phyloP scores from a whole-genome alignment of 441 rosid genomes.

The Gossypium schwendimanii region DNA sequence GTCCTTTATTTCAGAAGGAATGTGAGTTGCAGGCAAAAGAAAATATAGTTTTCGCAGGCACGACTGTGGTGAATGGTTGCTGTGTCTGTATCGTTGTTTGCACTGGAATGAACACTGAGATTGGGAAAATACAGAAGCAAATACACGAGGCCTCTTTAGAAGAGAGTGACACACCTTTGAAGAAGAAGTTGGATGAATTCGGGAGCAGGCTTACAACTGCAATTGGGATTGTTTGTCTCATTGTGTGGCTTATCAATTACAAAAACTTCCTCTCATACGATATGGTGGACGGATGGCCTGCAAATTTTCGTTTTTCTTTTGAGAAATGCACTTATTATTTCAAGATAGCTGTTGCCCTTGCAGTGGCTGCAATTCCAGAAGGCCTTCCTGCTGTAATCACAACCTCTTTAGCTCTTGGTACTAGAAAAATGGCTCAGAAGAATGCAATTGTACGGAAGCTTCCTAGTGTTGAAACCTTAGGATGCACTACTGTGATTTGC shows the following conservation, averaged over 20 bases:
- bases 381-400: slow-evolving; percentile 96
- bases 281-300: slow-evolving; percentile 60
- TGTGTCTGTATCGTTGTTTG: slow-evolving; percentile 54
- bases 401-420: slow-evolving; percentile 77
- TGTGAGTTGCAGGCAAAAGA: slow-evolving; percentile 82
- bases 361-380: slow-evolving; percentile 96
- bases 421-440: slow-evolving; percentile 92
- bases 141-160: slow-evolving; percentile 81
- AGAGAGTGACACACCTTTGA: slow-evolving; percentile 76
- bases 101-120: slow-evolving; percentile 83
- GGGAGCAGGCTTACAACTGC: slow-evolving; percentile 66
- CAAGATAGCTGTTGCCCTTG: slow-evolving; percentile 85
- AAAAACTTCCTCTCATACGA: slow-evolving; percentile 76
- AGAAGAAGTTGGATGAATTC: slow-evolving; percentile 82
- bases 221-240: slow-evolving; percentile 65
- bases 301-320: slow-evolving; percentile 55
- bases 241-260: slow-evolving; percentile 77
- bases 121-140: slow-evolving; percentile 83
- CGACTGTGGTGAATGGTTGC: slow-evolving; percentile 76
- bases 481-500: slow-evolving; percentile 47
- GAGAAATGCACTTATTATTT: slow-evolving; percentile 86
- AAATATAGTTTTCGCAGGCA: slow-evolving; percentile 76
- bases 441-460: slow-evolving; percentile 83
- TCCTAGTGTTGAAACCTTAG: slow-evolving; percentile 88
- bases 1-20: slow-evolving; percentile 42